Base-by-base conservation (phyloP, 2,329 filamentous ascomycete species). In the Microdochium trichocladiopsis region DNA sequence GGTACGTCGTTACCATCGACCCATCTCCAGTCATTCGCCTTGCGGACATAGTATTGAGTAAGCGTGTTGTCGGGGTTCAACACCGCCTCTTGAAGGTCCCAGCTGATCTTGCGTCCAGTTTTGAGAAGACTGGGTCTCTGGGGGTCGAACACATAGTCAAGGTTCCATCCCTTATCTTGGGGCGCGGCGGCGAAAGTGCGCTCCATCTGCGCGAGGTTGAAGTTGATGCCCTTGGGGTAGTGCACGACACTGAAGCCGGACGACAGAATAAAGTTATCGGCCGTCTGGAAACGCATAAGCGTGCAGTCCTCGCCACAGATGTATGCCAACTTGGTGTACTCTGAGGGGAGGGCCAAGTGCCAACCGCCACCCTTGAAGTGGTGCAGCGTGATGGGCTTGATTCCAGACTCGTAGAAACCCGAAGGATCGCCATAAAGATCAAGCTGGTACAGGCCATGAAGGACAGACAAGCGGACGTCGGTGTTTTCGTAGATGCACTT, bases 401-500 rank as follows among this genome's bases (percentile, higher is more conserved):
- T 74, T 25, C 80, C 80, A 37, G 77, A 76, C 66, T 86, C 82
- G 65, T 84, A 86, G 66, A 85, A 84, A 4, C 82, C 82, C 0
- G 79, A 79, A 3, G 80, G 78, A 60, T 85, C 80, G 48, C 76
- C 78, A 53, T 76, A 73, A 48, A 86, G 69, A 60, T 86, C 82
- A 23, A 85, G 71, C 63, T 85, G 82, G 69, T 78, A 83, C 12
- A 86, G 71, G 33, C 80, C 77, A 59, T 75, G 74, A 52, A 84
- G 66, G 14, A 77, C 72, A 2, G 78, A 81, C 50, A 86, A 64
- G n/a, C 76, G 75, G 10, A 79, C 77, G 31, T 77, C 73, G 2
- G 81, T 82, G 63, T 85, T 77, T 57, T 82, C 77, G 66, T 84
- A 84, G 60, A 86, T 79, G 66, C 82, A 86, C 60, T 83, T 79